Percentiles rank a stretch among this genome's conserved stretches.
phyloP scores from a whole-genome alignment of 2,329 filamentous ascomycete genomes.

The Arthrocladium fulminans region DNA sequence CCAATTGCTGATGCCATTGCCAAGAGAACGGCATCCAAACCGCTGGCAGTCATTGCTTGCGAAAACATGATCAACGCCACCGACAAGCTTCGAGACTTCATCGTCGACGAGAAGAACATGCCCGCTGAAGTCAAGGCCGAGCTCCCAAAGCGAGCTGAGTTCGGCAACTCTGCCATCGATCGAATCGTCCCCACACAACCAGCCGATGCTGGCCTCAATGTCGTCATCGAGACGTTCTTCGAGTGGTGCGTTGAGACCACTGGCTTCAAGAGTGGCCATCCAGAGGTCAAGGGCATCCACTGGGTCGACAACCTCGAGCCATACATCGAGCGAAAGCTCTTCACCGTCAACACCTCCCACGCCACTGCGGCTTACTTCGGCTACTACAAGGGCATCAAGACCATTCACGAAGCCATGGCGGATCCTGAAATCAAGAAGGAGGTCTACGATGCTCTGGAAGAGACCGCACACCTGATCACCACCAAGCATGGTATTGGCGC shows the following conservation, averaged over 20 bases:
- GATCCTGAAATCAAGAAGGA: constrained; percentile 71
- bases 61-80: constrained; percentile 97
- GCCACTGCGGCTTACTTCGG: constrained; percentile 95
- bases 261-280: constrained; percentile 66
- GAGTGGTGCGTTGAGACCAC: constrained; percentile 94
- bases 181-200: constrained; percentile 93
- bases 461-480: constrained; percentile 80
- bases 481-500: constrained; percentile 72
- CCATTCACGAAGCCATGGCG: constrained; percentile 78
- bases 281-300: constrained; percentile 76
- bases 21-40: constrained; percentile 55
- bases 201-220: constrained; percentile 68
- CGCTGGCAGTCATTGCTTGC: constrained; percentile 88
- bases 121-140: constrained; percentile 51
- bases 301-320: constrained; percentile 87
- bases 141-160: constrained; percentile 68
- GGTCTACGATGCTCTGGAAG: constrained; percentile 69
- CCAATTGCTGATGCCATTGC: constrained; percentile 92
- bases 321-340: constrained; percentile 98
- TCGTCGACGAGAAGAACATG: constrained; percentile 67
- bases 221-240: constrained; percentile 96
- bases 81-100: constrained; percentile 72
- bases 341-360: constrained; percentile 97
- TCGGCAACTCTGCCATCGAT: constrained; percentile 97
- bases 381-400: constrained; percentile 74